Evolutionary conservation across 1,139 yeast species (phyloP), one percentile per base, ranked within the genome.

Genomic region (Williopsis jadinii): DNA sequence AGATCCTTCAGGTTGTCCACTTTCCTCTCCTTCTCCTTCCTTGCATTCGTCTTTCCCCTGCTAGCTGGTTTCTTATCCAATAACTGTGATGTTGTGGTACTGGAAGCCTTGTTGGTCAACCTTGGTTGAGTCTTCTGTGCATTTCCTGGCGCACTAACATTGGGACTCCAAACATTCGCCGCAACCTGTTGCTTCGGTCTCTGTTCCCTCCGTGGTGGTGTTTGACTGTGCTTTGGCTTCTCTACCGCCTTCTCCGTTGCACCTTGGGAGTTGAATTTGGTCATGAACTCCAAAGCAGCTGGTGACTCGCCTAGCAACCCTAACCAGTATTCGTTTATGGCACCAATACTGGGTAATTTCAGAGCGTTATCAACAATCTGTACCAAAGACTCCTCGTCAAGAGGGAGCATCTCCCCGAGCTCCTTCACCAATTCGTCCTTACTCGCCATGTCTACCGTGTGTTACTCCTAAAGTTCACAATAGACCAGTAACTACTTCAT

Each of bases 1-100:
- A 84, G 56, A 37, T 70, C 69, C 41, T 69, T 71, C 28, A 75
- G 66, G 40, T 82, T 86, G 42, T 77, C 73, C 33, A 82, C 62
- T 49, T 72, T 78, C 37, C 71, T 73, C 35, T 74, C 59, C 35
- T 63, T 62, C 35, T 65, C 70, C 44, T 66, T 67, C 49, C 66
- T 68, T 39, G 61, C 64, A 13, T 57, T 45, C 44, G 62, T 62
- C 46, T 64, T 67, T 12, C 62, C 42, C 8, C 32, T 26, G 26
- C 46, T 45, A 27, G 41, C 44, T 10, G 37, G 38, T 3, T 46
- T 47, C 30, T 45, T 45, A 26, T 63, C 68, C 4, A 70, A 47
- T 26, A 71, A 52, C 39, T 69, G 68, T 1, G 75, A 69, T 0
- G 71, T 68, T 1, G 69, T 66, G 9, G 52, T 57, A 9, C 44